These are phyloP conservation scores for Pseudogymnoascus destructans DNA, from an alignment of 2,329 filamentous ascomycete species.

Conservation along the genomic window DNA sequence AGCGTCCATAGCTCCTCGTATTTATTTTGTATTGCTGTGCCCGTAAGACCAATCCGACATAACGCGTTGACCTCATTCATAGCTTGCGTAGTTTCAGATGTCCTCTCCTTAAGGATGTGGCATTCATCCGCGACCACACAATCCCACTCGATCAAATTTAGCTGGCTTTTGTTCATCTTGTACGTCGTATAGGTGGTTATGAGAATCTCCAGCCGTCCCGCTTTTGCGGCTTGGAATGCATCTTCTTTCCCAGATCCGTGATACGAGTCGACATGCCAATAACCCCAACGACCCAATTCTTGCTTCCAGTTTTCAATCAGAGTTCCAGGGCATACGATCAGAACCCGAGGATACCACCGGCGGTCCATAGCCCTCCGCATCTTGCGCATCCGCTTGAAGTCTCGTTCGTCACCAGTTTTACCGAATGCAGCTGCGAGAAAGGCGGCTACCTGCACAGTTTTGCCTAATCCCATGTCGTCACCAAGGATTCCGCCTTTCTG, in stretches of 20 bases:
- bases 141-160: constrained; percentile 88
- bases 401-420: constrained; percentile 80
- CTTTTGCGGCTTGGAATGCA: constrained; percentile 56
- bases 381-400: constrained; percentile 77
- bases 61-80: constrained; percentile 87
- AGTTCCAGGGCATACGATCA: constrained; percentile 81
- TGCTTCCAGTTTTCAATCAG: constrained; percentile 85
- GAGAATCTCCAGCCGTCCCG: constrained; percentile 75
- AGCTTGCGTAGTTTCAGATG: constrained; percentile 64
- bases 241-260: constrained; percentile 55
- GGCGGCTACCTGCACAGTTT: constrained; percentile 90
- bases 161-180: constrained; percentile 53
- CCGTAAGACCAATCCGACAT: constrained; percentile 84
- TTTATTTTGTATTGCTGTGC: constrained; percentile 94
- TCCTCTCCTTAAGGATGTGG: constrained; percentile 71
- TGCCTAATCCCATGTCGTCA: constrained; percentile 95
- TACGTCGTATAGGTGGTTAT: constrained; percentile 93
- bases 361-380: constrained; percentile 45
- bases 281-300: constrained; percentile 82
- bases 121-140: constrained; percentile 91
- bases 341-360: constrained; percentile 67
- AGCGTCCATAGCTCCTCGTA: constrained; percentile 96
- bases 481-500: constrained; percentile 79
- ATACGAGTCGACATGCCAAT: constrained; percentile 79
- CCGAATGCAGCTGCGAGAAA: constrained; percentile 88